A percentile compares a stretch with the other conserved stretches of the same genome.
phyloP scores from a whole-genome alignment of 306 rosid genomes.

The Oxytropis ochrocephala region DNA sequence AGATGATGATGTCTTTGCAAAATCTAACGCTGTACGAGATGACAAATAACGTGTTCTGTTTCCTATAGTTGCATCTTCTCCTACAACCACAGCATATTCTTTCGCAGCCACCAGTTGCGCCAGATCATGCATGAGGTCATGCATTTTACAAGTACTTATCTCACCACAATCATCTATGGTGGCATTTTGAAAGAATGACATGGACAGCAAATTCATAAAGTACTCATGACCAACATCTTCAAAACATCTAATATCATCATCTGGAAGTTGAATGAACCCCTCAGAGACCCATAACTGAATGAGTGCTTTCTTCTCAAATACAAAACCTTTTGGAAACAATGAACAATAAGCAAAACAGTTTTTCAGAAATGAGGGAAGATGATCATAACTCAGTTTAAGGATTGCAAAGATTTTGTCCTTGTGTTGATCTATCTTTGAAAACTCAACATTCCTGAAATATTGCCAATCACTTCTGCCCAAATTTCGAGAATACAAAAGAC shows the following conservation, averaged over 20 bases:
- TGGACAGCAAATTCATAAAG: constrained; percentile 19
- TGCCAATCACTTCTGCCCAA: constrained; percentile 27
- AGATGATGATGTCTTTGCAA: background rate
- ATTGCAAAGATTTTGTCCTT: constrained; percentile 15
- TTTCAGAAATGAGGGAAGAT: constrained; percentile 34
- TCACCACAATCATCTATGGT: background rate
- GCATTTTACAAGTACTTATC: constrained; percentile 22
- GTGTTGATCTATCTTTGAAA: constrained; percentile 13
- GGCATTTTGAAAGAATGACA: constrained; percentile 29
- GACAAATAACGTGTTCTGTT: constrained; percentile 7
- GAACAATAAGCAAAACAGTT: constrained; percentile 34
- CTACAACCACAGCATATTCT: background rate
- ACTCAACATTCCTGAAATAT: constrained; percentile 25
- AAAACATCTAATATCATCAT: background rate
- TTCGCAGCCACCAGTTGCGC: constrained; percentile 8
- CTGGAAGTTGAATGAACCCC: constrained; percentile 26
- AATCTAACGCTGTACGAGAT: background rate
- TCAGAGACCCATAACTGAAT: constrained; percentile 36
- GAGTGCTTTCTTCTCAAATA: constrained; percentile 1
- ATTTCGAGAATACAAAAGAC: constrained; percentile 21
- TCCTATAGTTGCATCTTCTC: background rate
- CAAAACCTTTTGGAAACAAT: constrained; percentile 29
- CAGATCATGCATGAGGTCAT: constrained; percentile 35
- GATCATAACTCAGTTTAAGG: constrained; percentile 30
- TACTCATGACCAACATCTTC: constrained; percentile 39